Base-by-base conservation (phyloP, 2,329 filamentous ascomycete genomes). In the Plenodomus lindquistii region DNA sequence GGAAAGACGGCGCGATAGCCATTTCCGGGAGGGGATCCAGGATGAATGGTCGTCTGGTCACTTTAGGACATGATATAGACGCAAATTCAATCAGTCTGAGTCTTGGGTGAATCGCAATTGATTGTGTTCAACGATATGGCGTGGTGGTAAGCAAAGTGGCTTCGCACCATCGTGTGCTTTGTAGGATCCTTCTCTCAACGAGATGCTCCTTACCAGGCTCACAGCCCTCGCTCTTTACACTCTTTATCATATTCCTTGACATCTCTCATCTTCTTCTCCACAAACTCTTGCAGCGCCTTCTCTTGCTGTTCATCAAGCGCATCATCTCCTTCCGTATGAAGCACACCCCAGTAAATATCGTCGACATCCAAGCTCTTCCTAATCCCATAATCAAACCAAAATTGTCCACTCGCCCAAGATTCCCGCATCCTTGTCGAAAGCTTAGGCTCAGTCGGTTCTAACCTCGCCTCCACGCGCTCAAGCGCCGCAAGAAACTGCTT, bases 381-480 rank as follows among this genome's bases (percentile, higher is more conserved):
- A 15, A 65, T 63, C 13, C 66, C 69, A 50, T 63, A 71, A 43
- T 75, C 54, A 37, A 74, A 72, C 71, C 67, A 74, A 52, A 75
- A 74, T 20, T 57, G 58, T 2, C 64, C 63, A 17, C 44, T 63
- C n/a, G 31, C 50, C 73, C 71, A 73, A 4, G 70, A 71, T 3
- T 73, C 60, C 22, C 66, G 65, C 67, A 75, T 73, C 29, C 53
- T 52, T n/a, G 16, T 44, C 37, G 62, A 67, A 46, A 66, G 57
- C 43, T 20, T 37, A 19, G 41, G 50, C 67, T 37, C 37, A 2
- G 9, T 9, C 36, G 29, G 16, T 2, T 11, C 15, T n/a, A n/a
- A 46, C 62, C 19, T 46, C 46, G 19, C 36, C 38, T 62, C 59
- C 19, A 62, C 62, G 24, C 46, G 45, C 50, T 73, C 61, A 47